Percentiles rank a stretch among this genome's conserved stretches.
These are phyloP conservation scores for Botrytis aclada DNA, from an alignment of 2,329 filamentous ascomycete species.

Conservation along the genomic window DNA sequence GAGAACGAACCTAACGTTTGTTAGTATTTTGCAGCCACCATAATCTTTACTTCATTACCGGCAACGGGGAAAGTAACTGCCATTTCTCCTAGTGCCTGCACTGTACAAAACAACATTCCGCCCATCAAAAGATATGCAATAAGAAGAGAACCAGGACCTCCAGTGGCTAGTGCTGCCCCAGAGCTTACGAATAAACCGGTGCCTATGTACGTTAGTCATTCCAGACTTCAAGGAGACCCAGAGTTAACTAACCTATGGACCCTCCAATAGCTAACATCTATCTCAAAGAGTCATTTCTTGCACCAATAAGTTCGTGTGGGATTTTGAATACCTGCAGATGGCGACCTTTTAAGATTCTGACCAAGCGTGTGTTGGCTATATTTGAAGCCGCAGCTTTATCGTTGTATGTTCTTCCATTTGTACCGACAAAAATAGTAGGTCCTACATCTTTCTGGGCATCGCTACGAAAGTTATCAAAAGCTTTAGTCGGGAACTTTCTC, in stretches of 20 bases:
- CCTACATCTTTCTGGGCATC: conserved; percentile 25
- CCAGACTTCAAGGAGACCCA: no score
- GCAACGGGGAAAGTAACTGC: conserved; percentile 90
- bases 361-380: conserved; percentile 71
- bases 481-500: conserved; percentile 26
- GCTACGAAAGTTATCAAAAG: conserved; percentile 33
- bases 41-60: conserved; percentile 44
- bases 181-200: conserved; percentile 87
- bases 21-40: not conserved
- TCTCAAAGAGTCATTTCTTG: conserved; percentile 1
- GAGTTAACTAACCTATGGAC: conserved; percentile 65
- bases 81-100: conserved; percentile 88
- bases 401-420: conserved; percentile 49
- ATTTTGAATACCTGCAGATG: conserved; percentile 52
- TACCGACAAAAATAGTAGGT: conserved; percentile 23
- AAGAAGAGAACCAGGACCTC: conserved; percentile 75
- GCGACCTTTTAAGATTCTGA: conserved; percentile 73
- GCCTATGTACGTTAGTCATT: conserved; percentile 44
- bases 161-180: conserved; percentile 64
- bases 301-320: not conserved
- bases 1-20: conserved; percentile 63
- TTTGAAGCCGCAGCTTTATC: conserved; percentile 58
- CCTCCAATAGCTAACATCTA: conserved; percentile 98
- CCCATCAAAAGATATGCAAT: conserved; percentile 79
- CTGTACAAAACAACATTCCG: conserved; percentile 83